phyloP scores from a whole-genome alignment of 1,284 basidiomycete species.

The Trichosporon ovoides region DNA sequence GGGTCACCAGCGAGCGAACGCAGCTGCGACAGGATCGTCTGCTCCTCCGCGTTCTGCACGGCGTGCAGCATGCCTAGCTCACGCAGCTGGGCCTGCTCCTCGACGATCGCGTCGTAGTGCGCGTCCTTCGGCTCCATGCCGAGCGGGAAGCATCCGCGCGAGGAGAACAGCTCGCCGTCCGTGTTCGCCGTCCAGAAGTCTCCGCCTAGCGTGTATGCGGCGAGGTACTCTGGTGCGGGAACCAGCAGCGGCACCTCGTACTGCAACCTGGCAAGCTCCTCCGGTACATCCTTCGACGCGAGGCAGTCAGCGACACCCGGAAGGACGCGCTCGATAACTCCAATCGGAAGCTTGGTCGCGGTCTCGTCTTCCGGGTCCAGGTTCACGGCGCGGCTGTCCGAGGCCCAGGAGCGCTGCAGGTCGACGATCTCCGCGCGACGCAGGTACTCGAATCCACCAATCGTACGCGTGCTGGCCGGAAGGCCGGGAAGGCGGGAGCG shows the following conservation, averaged over 20 bases:
- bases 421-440: slow-evolving; percentile 13
- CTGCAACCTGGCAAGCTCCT: not conserved
- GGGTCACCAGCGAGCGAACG: slow-evolving; percentile 3
- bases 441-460: slow-evolving; percentile 14
- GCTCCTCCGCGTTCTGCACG: slow-evolving; percentile 7
- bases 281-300: not conserved
- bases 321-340: slow-evolving; percentile 2
- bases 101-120: slow-evolving; percentile 8
- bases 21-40: slow-evolving; percentile 4
- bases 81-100: slow-evolving; percentile 9
- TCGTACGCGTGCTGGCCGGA: not conserved
- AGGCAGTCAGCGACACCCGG: slow-evolving; percentile 4
- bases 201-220: not conserved
- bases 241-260: not conserved
- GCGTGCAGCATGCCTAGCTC: slow-evolving; percentile 11
- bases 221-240: slow-evolving; percentile 2
- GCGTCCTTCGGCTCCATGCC: slow-evolving; percentile 3
- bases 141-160: slow-evolving; percentile 13
- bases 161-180: not conserved
- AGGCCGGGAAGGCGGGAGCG: not conserved
- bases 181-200: slow-evolving; percentile 9
- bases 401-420: slow-evolving; percentile 10
- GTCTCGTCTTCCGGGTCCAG: not conserved
- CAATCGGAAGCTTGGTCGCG: not conserved
- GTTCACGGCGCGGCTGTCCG: not conserved